Evolutionary conservation across 192 early-diverging fungal genomes (phyloP), one percentile per base, ranked within the genome.

Genomic region (Martensiomyces pterosporus): DNA sequence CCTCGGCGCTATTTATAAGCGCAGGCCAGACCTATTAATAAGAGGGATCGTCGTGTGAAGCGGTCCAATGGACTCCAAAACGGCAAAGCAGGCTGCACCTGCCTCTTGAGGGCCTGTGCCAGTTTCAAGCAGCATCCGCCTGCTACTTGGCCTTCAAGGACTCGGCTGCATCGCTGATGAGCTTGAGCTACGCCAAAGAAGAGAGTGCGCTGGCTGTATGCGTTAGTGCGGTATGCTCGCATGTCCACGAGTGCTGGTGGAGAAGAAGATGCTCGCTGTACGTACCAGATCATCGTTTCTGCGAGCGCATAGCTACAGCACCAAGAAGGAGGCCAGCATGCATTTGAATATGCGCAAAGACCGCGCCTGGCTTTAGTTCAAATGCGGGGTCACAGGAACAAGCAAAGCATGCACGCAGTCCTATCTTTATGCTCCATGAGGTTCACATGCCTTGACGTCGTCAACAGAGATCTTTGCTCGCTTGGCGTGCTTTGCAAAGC

Each of bases 381-480:
- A 43, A n/a, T 19, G 42, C 23, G 13, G 21, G 42, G 8, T 14
- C 4, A 22, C 2, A 2, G 29, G 4, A 2, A 6, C 35, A n/a
- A 6, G 23, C 22, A 33, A 15, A 24, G n/a, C 14, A 40, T 6
- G 43, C 24, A 32, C n/a, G 41, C 49, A 27, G n/a, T n/a, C n/a
- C 29, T 32, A 5, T 12, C 29, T 12, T 32, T 32, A 8, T 32
- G 29, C 29, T 12, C 5, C 29, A 8, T 38, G 24, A 23, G 25
- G 7, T 13, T n/a, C 16, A 32, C 47, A 38, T 51, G 57, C 55
- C 57, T 62, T 62, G 2, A 72, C 68, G 27, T 72, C 68, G 29
- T 72, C 68, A 8, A 64, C 61, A 0, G 68, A 60, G 27, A 72
- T 63, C 44, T 64, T 72, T 39, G 68, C 61, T n/a, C 68, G 60